Conservation (phyloP, 2,329 filamentous ascomycete genomes). For the Aspergillus neoniger region DNA sequence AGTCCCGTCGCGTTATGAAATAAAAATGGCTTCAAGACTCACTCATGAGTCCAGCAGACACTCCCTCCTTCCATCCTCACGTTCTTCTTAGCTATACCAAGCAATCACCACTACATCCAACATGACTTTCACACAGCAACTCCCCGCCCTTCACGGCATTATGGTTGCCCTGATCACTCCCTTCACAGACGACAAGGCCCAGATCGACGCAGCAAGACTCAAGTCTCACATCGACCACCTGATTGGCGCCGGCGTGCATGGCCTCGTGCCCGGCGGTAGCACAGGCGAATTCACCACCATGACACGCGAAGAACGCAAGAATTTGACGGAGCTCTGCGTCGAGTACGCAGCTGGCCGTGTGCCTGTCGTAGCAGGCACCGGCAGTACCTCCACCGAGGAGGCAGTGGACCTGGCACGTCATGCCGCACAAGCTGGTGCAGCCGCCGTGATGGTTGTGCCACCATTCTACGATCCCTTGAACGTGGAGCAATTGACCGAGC, state of each 20-base stretch:
- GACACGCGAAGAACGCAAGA: constrained; percentile 48
- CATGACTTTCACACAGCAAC: constrained; percentile 15
- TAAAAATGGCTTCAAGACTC: not conserved
- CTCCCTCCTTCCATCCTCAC: not conserved
- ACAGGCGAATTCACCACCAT: constrained; percentile 55
- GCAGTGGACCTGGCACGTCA: constrained; percentile 46
- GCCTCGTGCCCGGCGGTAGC: constrained; percentile 54
- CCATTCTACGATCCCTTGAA: constrained; percentile 53
- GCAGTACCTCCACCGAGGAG: constrained; percentile 47
- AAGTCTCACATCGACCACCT: constrained; percentile 51
- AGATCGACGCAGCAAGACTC: constrained; percentile 44
- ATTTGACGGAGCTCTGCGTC: constrained; percentile 41
- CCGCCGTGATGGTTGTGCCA: constrained; percentile 53
- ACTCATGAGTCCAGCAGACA: not conserved
- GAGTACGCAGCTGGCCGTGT: constrained; percentile 30
- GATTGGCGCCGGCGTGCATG: constrained; percentile 50
- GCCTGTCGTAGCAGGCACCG: constrained; percentile 36
- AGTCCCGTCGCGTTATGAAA: not conserved
- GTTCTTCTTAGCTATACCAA: not conserved
- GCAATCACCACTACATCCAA: not conserved
- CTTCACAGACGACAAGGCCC: constrained; percentile 46
- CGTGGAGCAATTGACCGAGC: constrained; percentile 42
- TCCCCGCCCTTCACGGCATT: constrained; percentile 40
- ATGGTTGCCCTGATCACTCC: constrained; percentile 54
- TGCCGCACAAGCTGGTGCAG: constrained; percentile 43